Conservation (phyloP, 2,329 filamentous ascomycete species). For the Cadophora gregata region DNA sequence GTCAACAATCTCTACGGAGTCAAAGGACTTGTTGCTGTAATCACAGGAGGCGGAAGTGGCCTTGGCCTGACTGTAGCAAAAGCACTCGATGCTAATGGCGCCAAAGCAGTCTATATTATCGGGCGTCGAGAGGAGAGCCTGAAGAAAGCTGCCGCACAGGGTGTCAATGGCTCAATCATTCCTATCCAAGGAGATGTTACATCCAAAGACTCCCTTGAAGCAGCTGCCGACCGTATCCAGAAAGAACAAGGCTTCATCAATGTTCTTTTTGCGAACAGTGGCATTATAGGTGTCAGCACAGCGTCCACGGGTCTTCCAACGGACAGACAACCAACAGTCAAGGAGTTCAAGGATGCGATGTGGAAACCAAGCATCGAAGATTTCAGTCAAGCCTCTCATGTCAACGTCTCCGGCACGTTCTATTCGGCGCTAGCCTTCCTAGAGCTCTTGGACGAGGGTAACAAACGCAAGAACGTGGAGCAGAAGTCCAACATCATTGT, state of each 20-base stretch:
- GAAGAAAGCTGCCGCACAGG: constrained; percentile 50
- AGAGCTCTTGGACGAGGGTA: constrained; percentile 68
- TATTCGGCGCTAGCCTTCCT: constrained; percentile 73
- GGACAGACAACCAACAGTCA: constrained; percentile 51
- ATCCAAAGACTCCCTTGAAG: constrained; percentile 64
- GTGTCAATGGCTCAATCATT: constrained; percentile 35
- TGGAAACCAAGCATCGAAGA: constrained; percentile 54
- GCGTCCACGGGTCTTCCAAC: constrained; percentile 36
- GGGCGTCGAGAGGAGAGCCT: constrained; percentile 57
- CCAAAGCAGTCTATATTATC: constrained; percentile 61
- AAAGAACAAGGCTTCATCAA: constrained; percentile 64
- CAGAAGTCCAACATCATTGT: constrained; percentile 64
- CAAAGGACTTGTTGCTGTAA: constrained; percentile 60
- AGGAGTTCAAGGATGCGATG: constrained; percentile 46
- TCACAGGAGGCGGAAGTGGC: constrained; percentile 65
- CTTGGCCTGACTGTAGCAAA: constrained; percentile 63
- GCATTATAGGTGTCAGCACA: constrained; percentile 52
- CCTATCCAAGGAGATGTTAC: constrained; percentile 59
- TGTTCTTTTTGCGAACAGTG: constrained; percentile 65
- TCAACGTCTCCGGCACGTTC: constrained; percentile 48
- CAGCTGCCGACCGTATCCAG: constrained; percentile 59
- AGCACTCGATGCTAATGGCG: constrained; percentile 59
- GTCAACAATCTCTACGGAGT: constrained; percentile 58
- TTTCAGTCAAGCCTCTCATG: constrained; percentile 60
- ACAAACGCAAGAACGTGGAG: constrained; percentile 56